phyloP scores from a whole-genome alignment of 352 stramenopile species.

The Phytophthora sp. region DNA sequence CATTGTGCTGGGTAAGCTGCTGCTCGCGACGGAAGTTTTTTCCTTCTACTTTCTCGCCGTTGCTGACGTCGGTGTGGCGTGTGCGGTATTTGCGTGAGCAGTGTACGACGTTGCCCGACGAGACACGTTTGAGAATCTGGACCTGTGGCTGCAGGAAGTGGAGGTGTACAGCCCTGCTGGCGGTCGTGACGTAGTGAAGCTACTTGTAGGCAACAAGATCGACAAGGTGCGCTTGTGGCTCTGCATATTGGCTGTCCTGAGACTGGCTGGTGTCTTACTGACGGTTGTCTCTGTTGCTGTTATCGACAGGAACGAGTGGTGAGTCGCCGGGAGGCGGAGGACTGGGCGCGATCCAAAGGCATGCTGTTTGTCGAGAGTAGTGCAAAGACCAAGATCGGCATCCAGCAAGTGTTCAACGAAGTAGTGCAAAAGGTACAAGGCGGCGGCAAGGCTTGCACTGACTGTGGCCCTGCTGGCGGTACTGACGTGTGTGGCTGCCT shows the following conservation, averaged over 20 bases:
- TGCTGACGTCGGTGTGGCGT: too few relatives aligned
- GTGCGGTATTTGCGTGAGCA: slow-evolving; percentile 29
- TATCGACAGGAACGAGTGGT: slow-evolving; percentile 91
- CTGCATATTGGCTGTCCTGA: neutral
- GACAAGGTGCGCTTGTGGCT: slow-evolving; percentile 76
- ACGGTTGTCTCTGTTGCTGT: neutral
- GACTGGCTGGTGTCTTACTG: too few relatives aligned
- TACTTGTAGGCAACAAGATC: slow-evolving; percentile 98
- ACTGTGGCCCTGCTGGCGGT: slow-evolving; percentile 2
- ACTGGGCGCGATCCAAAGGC: slow-evolving; percentile 95
- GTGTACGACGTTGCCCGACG: slow-evolving; percentile 97
- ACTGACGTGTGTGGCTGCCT: slow-evolving; percentile 1
- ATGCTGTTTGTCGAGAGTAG: slow-evolving; percentile 99
- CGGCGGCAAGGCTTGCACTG: neutral
- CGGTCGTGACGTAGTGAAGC: slow-evolving; percentile 96
- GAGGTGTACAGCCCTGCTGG: slow-evolving; percentile 96
- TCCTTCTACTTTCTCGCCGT: neutral
- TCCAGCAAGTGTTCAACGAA: slow-evolving; percentile 97
- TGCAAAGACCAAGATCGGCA: slow-evolving; percentile 95
- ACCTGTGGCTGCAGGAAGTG: slow-evolving; percentile 98
- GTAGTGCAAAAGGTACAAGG: slow-evolving; percentile 97
- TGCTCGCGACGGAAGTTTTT: neutral
- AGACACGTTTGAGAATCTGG: slow-evolving; percentile 98
- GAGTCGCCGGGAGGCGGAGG: slow-evolving; percentile 93
- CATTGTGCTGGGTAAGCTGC: slow-evolving; percentile 92